phyloP scores from a whole-genome alignment of 225 moss, liverwort and hornwort species.

The Neckera pumila region DNA sequence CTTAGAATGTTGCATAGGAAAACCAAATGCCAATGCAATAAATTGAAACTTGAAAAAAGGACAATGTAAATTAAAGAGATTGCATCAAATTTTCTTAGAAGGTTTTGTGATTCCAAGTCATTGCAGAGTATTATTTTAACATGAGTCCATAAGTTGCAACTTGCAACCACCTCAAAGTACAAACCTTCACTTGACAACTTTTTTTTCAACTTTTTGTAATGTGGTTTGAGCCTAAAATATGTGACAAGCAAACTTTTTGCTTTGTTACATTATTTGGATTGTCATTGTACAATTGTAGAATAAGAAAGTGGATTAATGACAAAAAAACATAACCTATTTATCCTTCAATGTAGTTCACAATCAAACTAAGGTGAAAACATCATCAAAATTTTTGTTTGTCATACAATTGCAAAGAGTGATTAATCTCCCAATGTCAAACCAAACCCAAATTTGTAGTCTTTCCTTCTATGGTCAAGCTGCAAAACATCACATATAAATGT shows the following conservation, averaged over 20 bases:
- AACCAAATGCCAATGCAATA: neutral
- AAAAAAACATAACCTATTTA: neutral
- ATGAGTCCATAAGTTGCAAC: neutral
- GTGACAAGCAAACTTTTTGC: neutral
- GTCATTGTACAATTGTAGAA: neutral
- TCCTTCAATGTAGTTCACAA: neutral
- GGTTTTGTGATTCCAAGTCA: neutral
- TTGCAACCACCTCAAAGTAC: neutral
- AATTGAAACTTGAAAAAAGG: neutral
- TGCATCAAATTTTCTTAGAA: neutral
- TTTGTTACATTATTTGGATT: neutral
- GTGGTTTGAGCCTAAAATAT: neutral
- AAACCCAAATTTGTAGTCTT: conserved; percentile 93
- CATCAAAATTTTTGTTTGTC: neutral
- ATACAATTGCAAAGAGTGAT: neutral
- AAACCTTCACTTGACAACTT: neutral
- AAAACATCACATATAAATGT: neutral
- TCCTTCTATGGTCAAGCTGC: conserved; percentile 87
- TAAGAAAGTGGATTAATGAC: neutral
- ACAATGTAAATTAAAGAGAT: neutral
- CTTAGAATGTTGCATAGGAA: neutral
- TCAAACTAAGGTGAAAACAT: neutral
- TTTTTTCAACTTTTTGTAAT: neutral
- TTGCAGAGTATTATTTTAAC: neutral
- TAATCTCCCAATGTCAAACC: conserved; percentile 74